Percentiles rank a stretch among this genome's conserved stretches.
Evolutionary conservation across 768 basidiomycete species (phyloP).

Genomic region (Termitomyces sp.): DNA sequence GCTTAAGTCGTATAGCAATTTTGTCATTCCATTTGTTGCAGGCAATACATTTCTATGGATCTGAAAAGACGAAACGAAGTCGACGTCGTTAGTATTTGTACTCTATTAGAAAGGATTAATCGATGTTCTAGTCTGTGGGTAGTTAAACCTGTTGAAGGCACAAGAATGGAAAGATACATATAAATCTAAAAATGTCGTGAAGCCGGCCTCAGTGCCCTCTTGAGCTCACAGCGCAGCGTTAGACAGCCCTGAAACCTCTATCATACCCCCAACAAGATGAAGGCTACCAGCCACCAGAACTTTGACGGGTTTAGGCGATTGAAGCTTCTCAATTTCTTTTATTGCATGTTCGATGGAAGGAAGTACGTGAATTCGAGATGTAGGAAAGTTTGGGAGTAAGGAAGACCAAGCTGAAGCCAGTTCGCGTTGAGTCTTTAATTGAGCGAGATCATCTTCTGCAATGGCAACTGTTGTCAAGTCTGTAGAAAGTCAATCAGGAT

Average conservation of each 20-base stretch:
- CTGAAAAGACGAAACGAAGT: constrained; percentile 29
- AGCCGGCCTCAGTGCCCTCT: neutral
- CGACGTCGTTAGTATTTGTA: constrained; percentile 1
- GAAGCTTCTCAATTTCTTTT: constrained; percentile 52
- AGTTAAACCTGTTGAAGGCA: neutral
- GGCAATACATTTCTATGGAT: constrained; percentile 57
- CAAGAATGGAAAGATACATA: neutral
- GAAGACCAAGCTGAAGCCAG: constrained; percentile 72
- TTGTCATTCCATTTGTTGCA: constrained; percentile 19
- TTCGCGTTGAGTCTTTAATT: constrained; percentile 73
- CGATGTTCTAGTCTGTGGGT: neutral
- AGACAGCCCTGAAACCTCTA: constrained; percentile 87
- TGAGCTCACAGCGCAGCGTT: constrained; percentile 52
- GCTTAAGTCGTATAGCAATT: neutral
- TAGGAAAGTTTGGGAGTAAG: constrained; percentile 60
- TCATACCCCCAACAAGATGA: constrained; percentile 90
- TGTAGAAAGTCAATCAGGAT: constrained; percentile 27
- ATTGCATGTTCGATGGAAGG: constrained; percentile 91
- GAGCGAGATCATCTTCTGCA: constrained; percentile 56
- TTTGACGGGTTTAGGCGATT: constrained; percentile 33
- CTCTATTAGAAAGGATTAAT: neutral
- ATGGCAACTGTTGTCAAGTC: constrained; percentile 78
- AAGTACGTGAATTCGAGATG: constrained; percentile 68
- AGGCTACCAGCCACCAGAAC: constrained; percentile 92
- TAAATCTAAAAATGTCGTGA: neutral